phyloP scores from a whole-genome alignment of 1,139 yeast genomes.

The Trichomonascaceae sp. region DNA sequence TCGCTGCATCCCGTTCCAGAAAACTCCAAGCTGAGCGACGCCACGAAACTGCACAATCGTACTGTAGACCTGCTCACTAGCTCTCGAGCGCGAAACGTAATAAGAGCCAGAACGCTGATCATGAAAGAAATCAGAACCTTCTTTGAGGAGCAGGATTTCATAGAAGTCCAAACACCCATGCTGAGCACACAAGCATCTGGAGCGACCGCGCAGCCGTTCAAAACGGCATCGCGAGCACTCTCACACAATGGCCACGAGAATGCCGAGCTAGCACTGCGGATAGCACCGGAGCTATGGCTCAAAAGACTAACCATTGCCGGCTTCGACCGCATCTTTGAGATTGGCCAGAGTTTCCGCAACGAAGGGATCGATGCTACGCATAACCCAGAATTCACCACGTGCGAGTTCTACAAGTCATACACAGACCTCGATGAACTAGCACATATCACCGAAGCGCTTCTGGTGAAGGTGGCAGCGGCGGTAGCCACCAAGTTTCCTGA shows the following conservation, averaged over 20 bases:
- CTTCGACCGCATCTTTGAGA: slow-evolving; percentile 72
- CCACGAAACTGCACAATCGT: slow-evolving; percentile 51
- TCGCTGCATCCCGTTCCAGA: slow-evolving; percentile 56
- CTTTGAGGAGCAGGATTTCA: slow-evolving; percentile 41
- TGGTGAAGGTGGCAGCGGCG: slow-evolving; percentile 3
- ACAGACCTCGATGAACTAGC: slow-evolving; percentile 60
- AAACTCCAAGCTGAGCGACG: slow-evolving; percentile 39
- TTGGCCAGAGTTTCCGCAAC: slow-evolving; percentile 76
- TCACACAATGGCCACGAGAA: neutral
- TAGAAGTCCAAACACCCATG: slow-evolving; percentile 84
- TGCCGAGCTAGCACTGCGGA: slow-evolving; percentile 44
- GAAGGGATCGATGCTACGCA: slow-evolving; percentile 91
- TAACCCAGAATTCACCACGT: slow-evolving; percentile 88
- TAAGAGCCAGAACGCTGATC: slow-evolving; percentile 43
- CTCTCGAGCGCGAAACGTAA: slow-evolving; percentile 32
- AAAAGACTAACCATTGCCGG: slow-evolving; percentile 74
- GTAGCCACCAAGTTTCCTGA: slow-evolving; percentile 11
- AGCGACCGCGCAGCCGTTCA: slow-evolving; percentile 79
- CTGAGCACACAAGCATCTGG: slow-evolving; percentile 63
- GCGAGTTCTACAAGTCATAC: slow-evolving; percentile 83
- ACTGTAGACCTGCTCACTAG: slow-evolving; percentile 66
- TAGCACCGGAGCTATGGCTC: slow-evolving; percentile 93
- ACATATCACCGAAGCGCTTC: slow-evolving; percentile 31
- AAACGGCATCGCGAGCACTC: slow-evolving; percentile 41
- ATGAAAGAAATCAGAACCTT: slow-evolving; percentile 44